Evolutionary conservation across 805 yeast genomes (phyloP), one percentile per base, ranked within the genome.

Genomic region (Candida vartiovaarae): DNA sequence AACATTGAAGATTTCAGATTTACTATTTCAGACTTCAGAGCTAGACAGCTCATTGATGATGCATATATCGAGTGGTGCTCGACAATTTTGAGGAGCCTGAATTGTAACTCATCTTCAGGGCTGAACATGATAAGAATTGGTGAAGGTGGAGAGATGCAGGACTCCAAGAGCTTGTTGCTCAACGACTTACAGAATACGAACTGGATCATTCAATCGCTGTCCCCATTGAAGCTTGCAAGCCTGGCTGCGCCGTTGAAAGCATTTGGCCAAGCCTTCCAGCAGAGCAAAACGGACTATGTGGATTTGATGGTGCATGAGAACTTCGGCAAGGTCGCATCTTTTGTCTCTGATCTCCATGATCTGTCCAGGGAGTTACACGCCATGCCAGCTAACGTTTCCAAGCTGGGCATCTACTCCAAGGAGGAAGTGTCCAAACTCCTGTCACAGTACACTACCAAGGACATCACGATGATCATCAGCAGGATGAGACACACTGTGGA

Each of bases 291-390:
- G 44, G 44, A 48, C 2, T 82, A 78, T 59, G 70, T 79, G 9
- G 59, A 57, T n/a, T 54, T 53, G n/a, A 61, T 81, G 11, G 57
- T 79, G 35, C 62, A 66, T 43, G 70, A 80, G 38, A 70, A 78
- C 25, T 70, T 88, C 54, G 91, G 93, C 0, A 83, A 82, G 54
- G 54, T 89, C 40, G 65, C 77, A 11, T 78, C 76, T 27, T 82
- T 85, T 58, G 75, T 88, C 2, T 71, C 72, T 34, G 85, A 81
- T 32, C 76, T 80, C 35, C 83, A 81, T 45, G 70, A 74, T 2
- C 59, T 80, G 9, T 59, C 70, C 9, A 62, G 65, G 36, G 67
- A 66, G 3, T 48, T 60, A 5, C 46, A 46, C 3, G 45, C 54
- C 7, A 50, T 55, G 32, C 41, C 46, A 3, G 63, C 71, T 20